Conservation (phyloP, 192 early-diverging fungal species). For the Coemansia sp. region DNA sequence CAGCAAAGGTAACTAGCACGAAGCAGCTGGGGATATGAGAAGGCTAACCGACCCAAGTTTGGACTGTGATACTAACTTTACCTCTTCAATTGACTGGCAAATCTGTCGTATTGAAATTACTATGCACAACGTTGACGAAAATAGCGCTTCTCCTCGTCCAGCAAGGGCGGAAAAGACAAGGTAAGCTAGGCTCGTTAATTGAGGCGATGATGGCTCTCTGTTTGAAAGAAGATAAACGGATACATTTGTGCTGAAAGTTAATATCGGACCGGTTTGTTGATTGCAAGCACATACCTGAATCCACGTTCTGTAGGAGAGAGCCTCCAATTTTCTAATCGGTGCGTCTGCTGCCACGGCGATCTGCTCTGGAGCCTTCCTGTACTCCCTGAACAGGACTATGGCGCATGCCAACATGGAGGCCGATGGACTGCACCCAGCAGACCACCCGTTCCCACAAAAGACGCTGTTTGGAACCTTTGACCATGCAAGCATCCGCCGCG, state of each 20-base stretch:
- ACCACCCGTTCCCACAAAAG: slow-evolving; percentile 86
- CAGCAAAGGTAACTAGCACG: slow-evolving; percentile 24
- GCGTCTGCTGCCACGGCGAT: slow-evolving; percentile 63
- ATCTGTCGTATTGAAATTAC: neutral
- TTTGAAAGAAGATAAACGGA: no score
- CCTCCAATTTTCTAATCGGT: slow-evolving; percentile 35
- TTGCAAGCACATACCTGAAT: neutral
- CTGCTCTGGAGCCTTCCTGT: slow-evolving; percentile 55
- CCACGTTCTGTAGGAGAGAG: slow-evolving; percentile 8
- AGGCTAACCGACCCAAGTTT: neutral
- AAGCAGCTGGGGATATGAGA: neutral
- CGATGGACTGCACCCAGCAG: slow-evolving; percentile 88
- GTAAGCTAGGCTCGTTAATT: no score
- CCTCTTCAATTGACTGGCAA: neutral
- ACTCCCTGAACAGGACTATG: slow-evolving; percentile 54
- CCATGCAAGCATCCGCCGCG: slow-evolving; percentile 93
- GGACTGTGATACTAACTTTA: neutral
- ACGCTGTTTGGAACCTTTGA: slow-evolving; percentile 85
- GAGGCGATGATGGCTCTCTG: neutral
- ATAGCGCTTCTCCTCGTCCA: slow-evolving; percentile 42
- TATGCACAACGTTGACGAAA: neutral
- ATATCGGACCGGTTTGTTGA: neutral
- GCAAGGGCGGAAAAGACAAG: slow-evolving; percentile 25
- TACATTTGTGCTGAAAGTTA: neutral
- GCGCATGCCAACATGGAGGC: slow-evolving; percentile 82